A percentile compares a stretch with the other conserved stretches of the same genome.
Conservation (phyloP, 192 early-diverging fungal genomes). For the Bifiguratus adelaidae region DNA sequence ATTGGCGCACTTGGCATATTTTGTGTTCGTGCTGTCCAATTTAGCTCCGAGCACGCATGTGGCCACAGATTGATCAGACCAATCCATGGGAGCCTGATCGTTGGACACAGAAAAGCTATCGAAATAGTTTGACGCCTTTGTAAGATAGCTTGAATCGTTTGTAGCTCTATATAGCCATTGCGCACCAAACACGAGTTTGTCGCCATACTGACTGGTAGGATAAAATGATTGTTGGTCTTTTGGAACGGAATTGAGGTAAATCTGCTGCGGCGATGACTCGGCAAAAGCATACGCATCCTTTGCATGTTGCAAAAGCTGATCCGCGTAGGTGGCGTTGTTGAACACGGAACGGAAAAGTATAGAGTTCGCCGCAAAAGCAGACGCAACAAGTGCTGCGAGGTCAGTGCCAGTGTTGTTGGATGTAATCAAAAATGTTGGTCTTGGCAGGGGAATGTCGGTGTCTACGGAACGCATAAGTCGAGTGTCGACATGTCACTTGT, state of each 20-base stretch:
- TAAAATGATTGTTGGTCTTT: conserved; percentile 26
- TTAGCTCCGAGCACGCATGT: conserved; percentile 37
- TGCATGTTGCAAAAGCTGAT: conserved; percentile 26
- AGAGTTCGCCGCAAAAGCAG: conserved; percentile 42
- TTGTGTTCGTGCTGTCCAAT: conserved; percentile 13
- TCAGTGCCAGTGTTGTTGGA: conserved; percentile 37
- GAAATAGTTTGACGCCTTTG: conserved; percentile 32
- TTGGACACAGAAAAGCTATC: conserved; percentile 19
- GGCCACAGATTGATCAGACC: conserved; percentile 34
- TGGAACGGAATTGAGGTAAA: conserved; percentile 27
- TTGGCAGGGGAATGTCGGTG: conserved; percentile 29
- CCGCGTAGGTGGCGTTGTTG: conserved; percentile 33
- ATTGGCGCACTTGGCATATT: conserved; percentile 23
- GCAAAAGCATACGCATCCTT: conserved; percentile 32
- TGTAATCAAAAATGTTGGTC: conserved; percentile 36
- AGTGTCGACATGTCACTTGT: not conserved
- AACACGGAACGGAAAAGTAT: conserved; percentile 35
- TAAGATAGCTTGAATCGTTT: conserved; percentile 22
- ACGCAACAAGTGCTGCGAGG: conserved; percentile 36
- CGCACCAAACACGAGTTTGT: conserved; percentile 41
- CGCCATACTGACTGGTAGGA: conserved; percentile 20
- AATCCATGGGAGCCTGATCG: conserved; percentile 23
- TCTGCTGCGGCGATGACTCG: conserved; percentile 30
- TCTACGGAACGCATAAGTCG: conserved; percentile 5
- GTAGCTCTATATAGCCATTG: conserved; percentile 46